Conservation (phyloP, 1,139 yeast genomes). For the Spencermartinsiella ligniputridi region DNA sequence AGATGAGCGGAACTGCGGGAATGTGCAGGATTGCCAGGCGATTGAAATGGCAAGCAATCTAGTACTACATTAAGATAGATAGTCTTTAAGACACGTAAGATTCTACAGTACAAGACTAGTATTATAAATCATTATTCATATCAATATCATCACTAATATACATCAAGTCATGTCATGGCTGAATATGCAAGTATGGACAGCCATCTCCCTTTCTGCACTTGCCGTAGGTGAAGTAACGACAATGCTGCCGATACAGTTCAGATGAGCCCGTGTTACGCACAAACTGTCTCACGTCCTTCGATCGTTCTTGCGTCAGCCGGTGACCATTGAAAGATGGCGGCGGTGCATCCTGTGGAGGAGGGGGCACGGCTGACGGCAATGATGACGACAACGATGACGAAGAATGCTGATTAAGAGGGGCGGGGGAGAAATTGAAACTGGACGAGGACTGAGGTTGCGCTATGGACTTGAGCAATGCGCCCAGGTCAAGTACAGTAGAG, state of each 20-base stretch:
- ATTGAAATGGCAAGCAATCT: too few relatives aligned
- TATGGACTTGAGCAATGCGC: not conserved
- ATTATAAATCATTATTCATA: too few relatives aligned
- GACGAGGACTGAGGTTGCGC: not conserved
- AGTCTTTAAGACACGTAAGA: too few relatives aligned
- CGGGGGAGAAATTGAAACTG: not conserved
- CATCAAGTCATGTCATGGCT: not conserved
- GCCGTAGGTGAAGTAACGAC: conserved; percentile 13
- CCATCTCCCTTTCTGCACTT: conserved; percentile 20
- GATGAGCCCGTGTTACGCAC: conserved; percentile 19
- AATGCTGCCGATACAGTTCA: conserved; percentile 17
- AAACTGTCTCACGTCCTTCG: conserved; percentile 18
- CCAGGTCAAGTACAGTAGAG: conserved; percentile 1
- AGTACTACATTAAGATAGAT: too few relatives aligned
- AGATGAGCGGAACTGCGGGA: too few relatives aligned
- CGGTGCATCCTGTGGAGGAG: not conserved
- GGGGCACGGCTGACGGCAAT: not conserved
- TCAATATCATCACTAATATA: too few relatives aligned
- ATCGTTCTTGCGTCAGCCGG: conserved; percentile 9
- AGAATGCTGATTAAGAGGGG: too few relatives aligned
- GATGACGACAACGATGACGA: too few relatives aligned
- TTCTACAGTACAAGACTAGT: too few relatives aligned
- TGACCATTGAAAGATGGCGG: not conserved
- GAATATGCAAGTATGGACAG: conserved; percentile 20
- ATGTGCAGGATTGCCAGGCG: too few relatives aligned